These are phyloP conservation scores for Jackrogersella multiformis DNA, from an alignment of 495 filamentous ascomycete genomes.

Conservation along the genomic window DNA sequence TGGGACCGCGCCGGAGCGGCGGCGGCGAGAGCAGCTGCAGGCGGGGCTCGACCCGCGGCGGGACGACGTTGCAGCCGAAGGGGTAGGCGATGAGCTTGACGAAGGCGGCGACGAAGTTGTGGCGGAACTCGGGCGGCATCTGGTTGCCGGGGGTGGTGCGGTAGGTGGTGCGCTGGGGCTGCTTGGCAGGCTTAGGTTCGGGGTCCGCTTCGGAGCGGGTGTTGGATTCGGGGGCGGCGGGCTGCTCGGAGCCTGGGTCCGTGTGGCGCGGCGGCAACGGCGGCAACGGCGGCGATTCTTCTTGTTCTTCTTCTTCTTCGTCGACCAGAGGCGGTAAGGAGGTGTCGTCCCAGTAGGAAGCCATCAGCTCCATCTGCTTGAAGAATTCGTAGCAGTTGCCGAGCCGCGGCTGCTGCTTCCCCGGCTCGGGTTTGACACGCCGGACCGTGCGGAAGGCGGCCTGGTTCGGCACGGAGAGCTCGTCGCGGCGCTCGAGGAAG, in stretches of 20 bases:
- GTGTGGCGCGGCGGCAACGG: slow-evolving; percentile 17
- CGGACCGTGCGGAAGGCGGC: slow-evolving; percentile 63
- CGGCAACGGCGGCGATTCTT: slow-evolving; percentile 24
- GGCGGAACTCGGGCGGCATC: slow-evolving; percentile 80
- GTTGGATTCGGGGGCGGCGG: slow-evolving; percentile 18
- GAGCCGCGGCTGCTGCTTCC: slow-evolving; percentile 56
- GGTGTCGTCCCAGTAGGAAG: slow-evolving; percentile 63
- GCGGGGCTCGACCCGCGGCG: slow-evolving; percentile 69
- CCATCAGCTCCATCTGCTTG: slow-evolving; percentile 61
- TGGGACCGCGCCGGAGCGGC: slow-evolving; percentile 53
- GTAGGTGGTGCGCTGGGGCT: slow-evolving; percentile 40
- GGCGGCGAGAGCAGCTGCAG: slow-evolving; percentile 58
- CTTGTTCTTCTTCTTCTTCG: slow-evolving; percentile 1
- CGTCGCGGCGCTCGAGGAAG: slow-evolving; percentile 61
- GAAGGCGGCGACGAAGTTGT: slow-evolving; percentile 74
- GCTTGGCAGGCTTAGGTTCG: slow-evolving; percentile 16
- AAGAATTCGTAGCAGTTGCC: slow-evolving; percentile 69
- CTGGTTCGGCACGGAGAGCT: slow-evolving; percentile 60
- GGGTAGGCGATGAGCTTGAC: slow-evolving; percentile 82
- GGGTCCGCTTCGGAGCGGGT: slow-evolving; percentile 20
- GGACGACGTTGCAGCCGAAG: slow-evolving; percentile 76
- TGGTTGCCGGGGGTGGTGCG: slow-evolving; percentile 70
- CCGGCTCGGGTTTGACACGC: slow-evolving; percentile 58
- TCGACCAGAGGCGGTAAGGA: slow-evolving; percentile 45
- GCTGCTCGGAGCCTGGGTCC: slow-evolving; percentile 10